A percentile compares a stretch with the other conserved stretches of the same genome.
phyloP scores from a whole-genome alignment of 2,329 filamentous ascomycete species.

The Curvularia sp. region DNA sequence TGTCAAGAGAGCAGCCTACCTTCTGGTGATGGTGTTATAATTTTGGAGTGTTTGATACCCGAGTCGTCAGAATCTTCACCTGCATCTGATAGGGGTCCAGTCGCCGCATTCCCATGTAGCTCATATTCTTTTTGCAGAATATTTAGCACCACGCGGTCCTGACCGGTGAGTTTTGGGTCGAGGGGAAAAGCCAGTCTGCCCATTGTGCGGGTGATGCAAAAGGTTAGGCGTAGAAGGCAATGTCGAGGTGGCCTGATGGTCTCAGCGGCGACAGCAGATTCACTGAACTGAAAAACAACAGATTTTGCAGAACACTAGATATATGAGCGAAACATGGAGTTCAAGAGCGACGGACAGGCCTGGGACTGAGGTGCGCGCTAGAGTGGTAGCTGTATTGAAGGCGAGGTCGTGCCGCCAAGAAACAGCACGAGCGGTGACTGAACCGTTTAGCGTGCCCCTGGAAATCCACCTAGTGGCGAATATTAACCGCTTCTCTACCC shows the following conservation, averaged over 20 bases:
- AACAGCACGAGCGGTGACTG: conserved; percentile 12
- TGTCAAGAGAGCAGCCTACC: conserved; percentile 21
- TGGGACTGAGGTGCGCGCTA: neutral
- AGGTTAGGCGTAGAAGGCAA: conserved; percentile 1
- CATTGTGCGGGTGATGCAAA: conserved; percentile 26
- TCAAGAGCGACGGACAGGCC: neutral
- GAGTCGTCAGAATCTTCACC: conserved; percentile 38
- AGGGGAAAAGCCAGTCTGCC: conserved; percentile 42
- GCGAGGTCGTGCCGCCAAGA: conserved; percentile 8
- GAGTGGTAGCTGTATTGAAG: neutral
- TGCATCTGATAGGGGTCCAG: conserved; percentile 13
- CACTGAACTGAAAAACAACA: neutral
- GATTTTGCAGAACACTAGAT: neutral
- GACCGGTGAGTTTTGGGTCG: conserved; percentile 42
- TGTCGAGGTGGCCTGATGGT: neutral
- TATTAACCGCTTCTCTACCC: conserved; percentile 20
- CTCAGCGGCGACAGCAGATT: neutral
- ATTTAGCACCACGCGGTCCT: conserved; percentile 42
- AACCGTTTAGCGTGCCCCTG: conserved; percentile 16
- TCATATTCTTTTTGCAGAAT: conserved; percentile 43
- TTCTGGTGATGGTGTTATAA: conserved; percentile 42
- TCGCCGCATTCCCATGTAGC: conserved; percentile 15
- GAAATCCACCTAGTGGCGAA: conserved; percentile 16
- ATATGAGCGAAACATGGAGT: neutral
- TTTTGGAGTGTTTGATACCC: conserved; percentile 35